phyloP scores from a whole-genome alignment of 1,284 basidiomycete species.

The Kalmanozyma brasiliensis region DNA sequence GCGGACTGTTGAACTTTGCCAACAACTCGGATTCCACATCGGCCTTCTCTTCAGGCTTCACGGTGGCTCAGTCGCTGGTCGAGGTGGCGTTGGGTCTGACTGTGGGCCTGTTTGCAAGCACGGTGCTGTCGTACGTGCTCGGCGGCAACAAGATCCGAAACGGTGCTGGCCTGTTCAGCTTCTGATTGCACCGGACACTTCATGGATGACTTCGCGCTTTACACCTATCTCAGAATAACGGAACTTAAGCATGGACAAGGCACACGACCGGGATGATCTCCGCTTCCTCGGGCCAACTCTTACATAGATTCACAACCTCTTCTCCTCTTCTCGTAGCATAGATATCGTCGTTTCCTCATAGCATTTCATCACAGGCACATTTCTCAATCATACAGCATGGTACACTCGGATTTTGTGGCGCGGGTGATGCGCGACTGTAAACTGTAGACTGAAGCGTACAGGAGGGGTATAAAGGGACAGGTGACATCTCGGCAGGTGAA shows the following conservation, averaged over 20 bases:
- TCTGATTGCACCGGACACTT: conserved; percentile 31
- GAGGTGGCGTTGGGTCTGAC: conserved; percentile 65
- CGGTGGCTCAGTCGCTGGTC: conserved; percentile 53
- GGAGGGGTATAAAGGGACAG: no score
- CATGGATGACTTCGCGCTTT: not conserved
- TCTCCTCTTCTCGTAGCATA: conserved; percentile 1
- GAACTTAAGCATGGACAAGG: no score
- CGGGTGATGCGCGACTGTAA: no score
- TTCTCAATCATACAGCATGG: not conserved
- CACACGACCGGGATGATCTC: no score
- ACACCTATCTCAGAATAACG: no score
- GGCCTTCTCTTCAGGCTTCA: conserved; percentile 42
- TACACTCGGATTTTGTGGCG: no score
- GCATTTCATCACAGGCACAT: not conserved
- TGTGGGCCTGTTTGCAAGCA: conserved; percentile 64
- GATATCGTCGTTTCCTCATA: not conserved
- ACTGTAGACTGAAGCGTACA: no score
- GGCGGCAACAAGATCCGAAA: conserved; percentile 58
- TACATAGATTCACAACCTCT: not conserved
- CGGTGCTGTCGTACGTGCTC: conserved; percentile 59
- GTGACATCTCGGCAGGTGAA: no score
- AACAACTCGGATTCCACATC: conserved; percentile 33
- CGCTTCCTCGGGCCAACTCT: no score
- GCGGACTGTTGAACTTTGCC: conserved; percentile 81
- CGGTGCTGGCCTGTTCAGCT: conserved; percentile 60